Conservation (phyloP, 2,329 filamentous ascomycete species). For the Penicillium capsulatum region DNA sequence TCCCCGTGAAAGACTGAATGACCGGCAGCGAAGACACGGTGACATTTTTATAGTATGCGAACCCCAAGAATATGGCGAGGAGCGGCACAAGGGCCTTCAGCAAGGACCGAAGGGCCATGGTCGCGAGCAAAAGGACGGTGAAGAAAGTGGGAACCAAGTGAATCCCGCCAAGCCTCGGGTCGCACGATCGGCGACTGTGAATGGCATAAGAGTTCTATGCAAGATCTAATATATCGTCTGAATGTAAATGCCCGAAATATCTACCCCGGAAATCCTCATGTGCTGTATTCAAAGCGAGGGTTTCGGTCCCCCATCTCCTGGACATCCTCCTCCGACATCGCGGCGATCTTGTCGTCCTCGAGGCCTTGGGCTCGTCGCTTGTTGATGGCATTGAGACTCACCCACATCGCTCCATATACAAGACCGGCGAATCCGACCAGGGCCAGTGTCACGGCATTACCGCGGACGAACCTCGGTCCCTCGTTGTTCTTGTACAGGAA, state of each 20-base stretch:
- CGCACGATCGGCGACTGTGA: too few species aligned
- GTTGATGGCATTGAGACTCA: constrained; percentile 51
- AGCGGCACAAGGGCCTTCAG: not conserved
- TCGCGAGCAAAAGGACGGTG: not conserved
- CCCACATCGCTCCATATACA: constrained; percentile 54
- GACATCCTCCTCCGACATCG: constrained; percentile 41
- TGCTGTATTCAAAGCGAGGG: constrained; percentile 39
- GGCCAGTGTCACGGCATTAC: constrained; percentile 58
- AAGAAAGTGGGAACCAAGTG: too few species aligned
- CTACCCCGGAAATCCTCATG: constrained; percentile 27
- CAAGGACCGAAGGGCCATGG: not conserved
- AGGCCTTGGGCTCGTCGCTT: constrained; percentile 34
- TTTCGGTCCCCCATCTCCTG: constrained; percentile 43
- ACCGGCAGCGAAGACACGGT: not conserved
- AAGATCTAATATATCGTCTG: too few species aligned
- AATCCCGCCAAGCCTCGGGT: too few species aligned
- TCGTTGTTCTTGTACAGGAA: constrained; percentile 52
- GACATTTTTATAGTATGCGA: constrained; percentile 1
- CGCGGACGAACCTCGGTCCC: constrained; percentile 56
- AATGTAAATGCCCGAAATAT: too few species aligned
- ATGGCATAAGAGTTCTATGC: too few species aligned
- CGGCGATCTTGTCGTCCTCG: constrained; percentile 38
- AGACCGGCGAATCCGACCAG: constrained; percentile 54
- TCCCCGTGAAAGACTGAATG: not conserved
- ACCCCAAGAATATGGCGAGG: not conserved